Conservation (phyloP, 2,329 filamentous ascomycete species). For the Scytalidium sp. region DNA sequence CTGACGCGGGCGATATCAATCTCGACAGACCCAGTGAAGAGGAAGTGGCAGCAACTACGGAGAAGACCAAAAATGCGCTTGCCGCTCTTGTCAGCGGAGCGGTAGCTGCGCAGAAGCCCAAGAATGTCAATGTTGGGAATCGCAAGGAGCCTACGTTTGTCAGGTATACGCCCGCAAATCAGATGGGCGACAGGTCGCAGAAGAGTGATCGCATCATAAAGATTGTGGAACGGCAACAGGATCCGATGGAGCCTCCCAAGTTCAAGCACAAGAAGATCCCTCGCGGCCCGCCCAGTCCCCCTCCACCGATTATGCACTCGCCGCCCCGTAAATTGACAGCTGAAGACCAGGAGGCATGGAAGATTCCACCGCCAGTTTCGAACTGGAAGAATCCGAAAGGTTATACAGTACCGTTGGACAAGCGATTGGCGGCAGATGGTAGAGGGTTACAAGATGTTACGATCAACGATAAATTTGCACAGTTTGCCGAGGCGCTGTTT, state of each 20-base stretch:
- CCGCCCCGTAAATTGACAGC: conserved; percentile 93
- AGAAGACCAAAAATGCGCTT: conserved; percentile 84
- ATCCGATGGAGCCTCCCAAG: conserved; percentile 96
- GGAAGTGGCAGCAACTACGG: conserved; percentile 77
- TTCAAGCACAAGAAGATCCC: conserved; percentile 99
- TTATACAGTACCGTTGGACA: conserved; percentile 93
- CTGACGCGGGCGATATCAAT: conserved; percentile 88
- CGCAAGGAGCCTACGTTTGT: conserved; percentile 89
- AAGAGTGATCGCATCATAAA: conserved; percentile 98
- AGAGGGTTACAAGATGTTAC: conserved; percentile 87
- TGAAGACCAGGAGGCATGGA: conserved; percentile 96
- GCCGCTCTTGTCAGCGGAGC: conserved; percentile 80
- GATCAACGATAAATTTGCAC: conserved; percentile 98
- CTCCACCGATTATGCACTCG: conserved; percentile 91
- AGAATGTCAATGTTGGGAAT: conserved; percentile 82
- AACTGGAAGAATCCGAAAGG: conserved; percentile 99
- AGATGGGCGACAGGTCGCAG: conserved; percentile 84
- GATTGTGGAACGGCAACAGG: conserved; percentile 89
- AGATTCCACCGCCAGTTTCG: conserved; percentile 82
- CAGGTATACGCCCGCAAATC: conserved; percentile 90
- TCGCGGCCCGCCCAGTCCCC: conserved; percentile 85
- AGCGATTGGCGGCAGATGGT: conserved; percentile 90
- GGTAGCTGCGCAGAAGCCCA: conserved; percentile 89
- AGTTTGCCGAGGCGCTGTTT: conserved; percentile 90
- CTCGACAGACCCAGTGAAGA: conserved; percentile 82